Evolutionary conservation across 1,284 basidiomycete species (phyloP), one percentile per base, ranked within the genome.

Genomic region (Marasmius fiardii): DNA sequence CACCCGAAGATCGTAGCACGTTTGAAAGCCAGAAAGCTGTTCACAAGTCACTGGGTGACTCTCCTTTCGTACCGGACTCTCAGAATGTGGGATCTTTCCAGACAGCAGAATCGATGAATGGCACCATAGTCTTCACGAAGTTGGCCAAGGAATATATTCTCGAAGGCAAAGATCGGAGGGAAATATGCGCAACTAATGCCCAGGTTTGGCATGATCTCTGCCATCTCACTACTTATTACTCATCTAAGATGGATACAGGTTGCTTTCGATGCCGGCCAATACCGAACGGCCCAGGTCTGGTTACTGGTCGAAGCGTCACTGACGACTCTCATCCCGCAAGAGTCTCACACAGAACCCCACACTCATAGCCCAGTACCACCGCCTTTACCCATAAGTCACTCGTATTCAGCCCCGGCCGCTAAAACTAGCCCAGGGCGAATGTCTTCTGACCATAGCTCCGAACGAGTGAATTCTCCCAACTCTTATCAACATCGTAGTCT

Each of bases 211-310:
- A 7, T 10, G 41, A 2, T 43, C 43, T 7, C 23, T 5, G 57
- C 24, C 8, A 24, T 45, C n/a, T 20, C 18, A 23, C 35, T 24
- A 20, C 14, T 43, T 23, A 4, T 20, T 23, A n/a, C 43, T 34
- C 43, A 43, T 44, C 39, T 33, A 55, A 26, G 35, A 35, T 7
- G 2, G n/a, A 48, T 35, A 20, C 56, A 90, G 87, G 72, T 82
- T 35, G 89, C 91, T 6, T 68, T 82, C 24, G 71, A 81, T 49
- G 85, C 77, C 21, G 84, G 83, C 20, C 78, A 83, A 61, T 65
- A 76, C n/a, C 76, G 82, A 16, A 81, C 83, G 4, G 85, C 85
- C 0, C 83, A 90, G 62, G 75, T 80, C 1, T 93, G 92, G 92
- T 63, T 82, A 14, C 71, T 92, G 6, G 68, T 93, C 12, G 76